These are phyloP conservation scores for Xylaria hypoxylon DNA, from an alignment of 2,329 filamentous ascomycete genomes.

Conservation along the genomic window DNA sequence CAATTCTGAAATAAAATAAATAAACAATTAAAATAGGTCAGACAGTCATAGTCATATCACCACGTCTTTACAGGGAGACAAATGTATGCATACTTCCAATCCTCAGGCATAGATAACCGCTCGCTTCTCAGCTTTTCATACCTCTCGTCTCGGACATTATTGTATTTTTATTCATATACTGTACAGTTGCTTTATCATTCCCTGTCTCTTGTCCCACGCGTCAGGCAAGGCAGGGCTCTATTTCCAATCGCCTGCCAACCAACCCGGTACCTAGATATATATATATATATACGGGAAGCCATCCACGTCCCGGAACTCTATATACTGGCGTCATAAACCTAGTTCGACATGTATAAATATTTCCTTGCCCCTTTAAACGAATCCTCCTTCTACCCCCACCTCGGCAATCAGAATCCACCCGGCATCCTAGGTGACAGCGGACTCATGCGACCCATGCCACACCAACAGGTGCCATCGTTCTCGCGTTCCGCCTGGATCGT, in stretches of 20 bases:
- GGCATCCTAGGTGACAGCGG: conserved; percentile 47
- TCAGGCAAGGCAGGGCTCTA: conserved; percentile 1
- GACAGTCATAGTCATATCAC: background rate
- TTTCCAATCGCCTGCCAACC: background rate
- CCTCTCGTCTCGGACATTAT: background rate
- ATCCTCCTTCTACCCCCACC: background rate
- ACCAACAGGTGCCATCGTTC: conserved; percentile 76
- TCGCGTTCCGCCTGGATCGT: conserved; percentile 91
- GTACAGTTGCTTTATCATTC: background rate
- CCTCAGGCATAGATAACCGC: background rate
- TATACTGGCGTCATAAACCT: conserved; percentile 24
- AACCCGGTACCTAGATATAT: conserved; percentile 3
- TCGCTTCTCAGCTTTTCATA: background rate
- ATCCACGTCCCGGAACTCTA: conserved; percentile 16
- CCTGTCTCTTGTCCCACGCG: background rate
- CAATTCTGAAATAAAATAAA: background rate
- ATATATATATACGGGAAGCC: conserved; percentile 1
- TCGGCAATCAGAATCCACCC: conserved; percentile 20
- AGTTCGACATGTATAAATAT: conserved; percentile 13
- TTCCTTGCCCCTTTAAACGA: background rate
- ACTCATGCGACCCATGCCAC: conserved; percentile 57
- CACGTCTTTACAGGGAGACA: background rate
- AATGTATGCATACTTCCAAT: background rate
- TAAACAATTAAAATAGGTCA: background rate
- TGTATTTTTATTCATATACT: background rate